Percentiles rank a stretch among this genome's conserved stretches.
These are phyloP conservation scores for Ophiostoma ips DNA, from an alignment of 2,329 filamentous ascomycete species.

Conservation along the genomic window DNA sequence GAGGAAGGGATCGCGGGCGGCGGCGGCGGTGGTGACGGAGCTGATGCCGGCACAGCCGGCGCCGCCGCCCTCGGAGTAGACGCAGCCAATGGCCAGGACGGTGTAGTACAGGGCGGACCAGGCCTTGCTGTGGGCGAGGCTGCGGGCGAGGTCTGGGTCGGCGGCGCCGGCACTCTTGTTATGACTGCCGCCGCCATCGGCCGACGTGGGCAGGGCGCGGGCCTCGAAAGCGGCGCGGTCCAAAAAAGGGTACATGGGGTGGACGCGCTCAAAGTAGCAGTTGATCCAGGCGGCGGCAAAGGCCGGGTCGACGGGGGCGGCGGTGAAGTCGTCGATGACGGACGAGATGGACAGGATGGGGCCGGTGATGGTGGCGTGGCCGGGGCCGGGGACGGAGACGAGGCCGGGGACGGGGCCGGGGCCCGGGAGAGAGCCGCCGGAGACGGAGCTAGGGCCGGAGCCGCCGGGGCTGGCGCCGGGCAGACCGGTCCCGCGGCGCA, in stretches of 20 bases:
- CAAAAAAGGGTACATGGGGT: slow-evolving; percentile 27
- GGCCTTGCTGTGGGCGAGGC: slow-evolving; percentile 18
- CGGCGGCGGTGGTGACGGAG: too few species aligned
- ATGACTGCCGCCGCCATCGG: too few species aligned
- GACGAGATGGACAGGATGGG: background rate
- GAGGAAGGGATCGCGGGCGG: too few species aligned
- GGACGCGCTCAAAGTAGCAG: slow-evolving; percentile 26
- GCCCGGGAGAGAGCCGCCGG: too few species aligned
- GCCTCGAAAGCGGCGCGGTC: slow-evolving; percentile 23
- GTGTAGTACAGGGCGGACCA: slow-evolving; percentile 26
- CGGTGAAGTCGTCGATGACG: background rate
- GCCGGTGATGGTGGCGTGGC: background rate
- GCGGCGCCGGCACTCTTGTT: background rate
- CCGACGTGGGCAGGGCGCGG: slow-evolving; percentile 15
- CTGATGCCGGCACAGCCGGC: slow-evolving; percentile 16
- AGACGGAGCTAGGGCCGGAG: too few species aligned
- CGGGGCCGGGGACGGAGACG: too few species aligned
- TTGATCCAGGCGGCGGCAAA: slow-evolving; percentile 8
- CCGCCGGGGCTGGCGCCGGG: too few species aligned
- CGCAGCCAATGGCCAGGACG: slow-evolving; percentile 25
- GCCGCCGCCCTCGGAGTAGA: slow-evolving; percentile 13
- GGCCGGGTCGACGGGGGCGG: background rate
- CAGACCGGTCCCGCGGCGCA: slow-evolving; percentile 7
- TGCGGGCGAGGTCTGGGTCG: slow-evolving; percentile 14
- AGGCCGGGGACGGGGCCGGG: too few species aligned